Evolutionary conservation across 208 protist species (phyloP).

Genomic region (Leishmania gerbilli): DNA sequence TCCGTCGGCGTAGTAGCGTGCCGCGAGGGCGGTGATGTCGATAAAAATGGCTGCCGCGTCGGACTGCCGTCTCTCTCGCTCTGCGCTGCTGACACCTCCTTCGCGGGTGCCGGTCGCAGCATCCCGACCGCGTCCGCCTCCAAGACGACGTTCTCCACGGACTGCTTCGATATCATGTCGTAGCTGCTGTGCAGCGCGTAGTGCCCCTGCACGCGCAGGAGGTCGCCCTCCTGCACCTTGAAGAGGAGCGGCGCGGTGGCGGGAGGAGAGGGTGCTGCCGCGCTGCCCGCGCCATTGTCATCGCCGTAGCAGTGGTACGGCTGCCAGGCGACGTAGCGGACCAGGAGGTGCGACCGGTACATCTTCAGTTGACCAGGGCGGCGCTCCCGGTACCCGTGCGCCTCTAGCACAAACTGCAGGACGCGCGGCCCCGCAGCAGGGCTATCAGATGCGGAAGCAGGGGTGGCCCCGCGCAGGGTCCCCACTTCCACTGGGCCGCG

Average conservation of each 20-base stretch:
- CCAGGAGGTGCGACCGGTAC: constrained; percentile 47
- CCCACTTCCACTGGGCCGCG: constrained; percentile 31
- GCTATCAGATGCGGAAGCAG: not conserved
- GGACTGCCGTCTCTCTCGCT: not conserved
- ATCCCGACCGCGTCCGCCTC: constrained; percentile 66
- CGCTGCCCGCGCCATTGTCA: constrained; percentile 1
- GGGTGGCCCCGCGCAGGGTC: constrained; percentile 17
- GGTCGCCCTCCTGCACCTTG: constrained; percentile 49
- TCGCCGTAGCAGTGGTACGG: constrained; percentile 16
- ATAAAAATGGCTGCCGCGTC: not conserved
- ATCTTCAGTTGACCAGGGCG: constrained; percentile 60
- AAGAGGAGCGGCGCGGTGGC: constrained; percentile 7
- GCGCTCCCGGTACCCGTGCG: constrained; percentile 56
- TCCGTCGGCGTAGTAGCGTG: not conserved
- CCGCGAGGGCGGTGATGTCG: not conserved
- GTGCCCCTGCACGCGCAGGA: constrained; percentile 61
- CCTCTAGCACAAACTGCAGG: constrained; percentile 63
- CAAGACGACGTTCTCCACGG: constrained; percentile 68
- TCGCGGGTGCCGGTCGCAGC: constrained; percentile 21
- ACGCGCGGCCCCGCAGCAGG: constrained; percentile 19
- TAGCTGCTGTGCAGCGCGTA: constrained; percentile 72
- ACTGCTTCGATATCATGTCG: constrained; percentile 75
- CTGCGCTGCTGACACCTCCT: not conserved
- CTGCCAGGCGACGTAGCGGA: constrained; percentile 42
- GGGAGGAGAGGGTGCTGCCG: not conserved